phyloP scores from a whole-genome alignment of 805 yeast genomes.

The Kuraishia floccosa region DNA sequence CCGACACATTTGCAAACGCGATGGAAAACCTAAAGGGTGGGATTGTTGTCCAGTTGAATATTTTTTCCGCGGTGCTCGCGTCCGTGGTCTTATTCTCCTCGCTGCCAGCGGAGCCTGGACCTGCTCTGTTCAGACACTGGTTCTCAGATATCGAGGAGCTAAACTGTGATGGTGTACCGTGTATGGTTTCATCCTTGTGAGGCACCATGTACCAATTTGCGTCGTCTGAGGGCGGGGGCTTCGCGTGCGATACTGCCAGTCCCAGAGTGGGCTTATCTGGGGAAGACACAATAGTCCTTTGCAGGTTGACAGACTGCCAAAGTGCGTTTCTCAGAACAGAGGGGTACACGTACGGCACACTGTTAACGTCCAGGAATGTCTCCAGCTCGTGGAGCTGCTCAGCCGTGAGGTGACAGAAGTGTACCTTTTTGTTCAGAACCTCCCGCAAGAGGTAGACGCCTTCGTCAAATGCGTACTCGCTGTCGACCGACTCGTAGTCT shows the following conservation, averaged over 20 bases:
- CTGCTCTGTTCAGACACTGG: not conserved
- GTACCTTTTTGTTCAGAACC: conserved; percentile 27
- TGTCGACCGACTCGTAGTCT: conserved; percentile 1
- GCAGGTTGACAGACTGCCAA: conserved; percentile 35
- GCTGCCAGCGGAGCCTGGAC: not conserved
- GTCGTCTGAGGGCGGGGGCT: conserved; percentile 16
- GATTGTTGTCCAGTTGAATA: conserved; percentile 25
- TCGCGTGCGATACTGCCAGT: conserved; percentile 11
- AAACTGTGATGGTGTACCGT: conserved; percentile 29
- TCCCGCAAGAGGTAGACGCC: conserved; percentile 14
- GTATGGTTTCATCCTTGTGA: conserved; percentile 32
- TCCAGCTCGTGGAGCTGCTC: conserved; percentile 34
- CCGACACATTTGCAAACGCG: conserved; percentile 36
- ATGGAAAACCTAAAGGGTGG: conserved; percentile 47
- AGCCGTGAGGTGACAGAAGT: conserved; percentile 37
- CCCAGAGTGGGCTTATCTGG: conserved; percentile 16
- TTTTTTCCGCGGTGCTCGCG: not conserved
- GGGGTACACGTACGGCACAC: conserved; percentile 25
- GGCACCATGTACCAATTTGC: conserved; percentile 28
- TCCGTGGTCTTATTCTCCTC: conserved; percentile 4
- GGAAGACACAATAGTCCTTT: conserved; percentile 23
- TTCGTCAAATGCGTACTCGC: conserved; percentile 6
- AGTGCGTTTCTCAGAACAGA: conserved; percentile 30
- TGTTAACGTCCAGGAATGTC: conserved; percentile 21
- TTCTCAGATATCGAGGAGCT: conserved; percentile 16